Percentiles rank a stretch among this genome's conserved stretches.
These are phyloP conservation scores for Aspergillus sp. DNA, from an alignment of 2,329 filamentous ascomycete genomes.

Conservation along the genomic window DNA sequence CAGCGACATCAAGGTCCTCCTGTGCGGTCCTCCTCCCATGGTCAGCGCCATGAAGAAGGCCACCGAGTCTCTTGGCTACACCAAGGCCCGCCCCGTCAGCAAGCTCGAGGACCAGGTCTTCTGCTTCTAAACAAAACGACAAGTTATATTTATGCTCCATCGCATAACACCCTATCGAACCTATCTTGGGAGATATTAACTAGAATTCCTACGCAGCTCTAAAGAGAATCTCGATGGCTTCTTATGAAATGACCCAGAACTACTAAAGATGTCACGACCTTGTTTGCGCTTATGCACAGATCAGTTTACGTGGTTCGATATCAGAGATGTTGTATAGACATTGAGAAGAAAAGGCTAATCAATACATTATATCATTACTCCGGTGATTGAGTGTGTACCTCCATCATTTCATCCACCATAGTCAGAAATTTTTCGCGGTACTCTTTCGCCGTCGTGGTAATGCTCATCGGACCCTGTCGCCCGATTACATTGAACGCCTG, in stretches of 20 bases:
- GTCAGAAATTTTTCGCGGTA: slow-evolving; percentile 63
- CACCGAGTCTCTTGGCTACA: slow-evolving; percentile 83
- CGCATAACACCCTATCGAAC: neutral
- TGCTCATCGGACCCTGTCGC: slow-evolving; percentile 72
- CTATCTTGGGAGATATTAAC: neutral
- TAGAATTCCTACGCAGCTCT: neutral
- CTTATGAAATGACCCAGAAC: neutral
- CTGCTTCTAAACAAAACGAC: slow-evolving; percentile 69
- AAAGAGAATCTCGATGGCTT: neutral
- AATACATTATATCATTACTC: neutral
- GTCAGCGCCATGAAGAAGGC: slow-evolving; percentile 96
- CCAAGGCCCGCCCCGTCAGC: slow-evolving; percentile 92
- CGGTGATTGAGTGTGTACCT: slow-evolving; percentile 31
- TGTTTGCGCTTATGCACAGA: neutral
- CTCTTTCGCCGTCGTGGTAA: slow-evolving; percentile 71
- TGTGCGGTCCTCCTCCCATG: slow-evolving; percentile 97
- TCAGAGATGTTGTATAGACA: neutral
- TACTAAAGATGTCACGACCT: slow-evolving; percentile 4
- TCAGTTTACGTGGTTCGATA: neutral
- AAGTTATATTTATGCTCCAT: slow-evolving; percentile 2
- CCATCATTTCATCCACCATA: slow-evolving; percentile 56
- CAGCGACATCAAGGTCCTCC: slow-evolving; percentile 85
- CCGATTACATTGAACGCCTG: slow-evolving; percentile 67
- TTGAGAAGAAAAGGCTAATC: neutral
- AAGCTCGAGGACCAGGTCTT: slow-evolving; percentile 99